Percentiles rank a stretch among this genome's conserved stretches.
Evolutionary conservation across 2,329 filamentous ascomycete genomes (phyloP).

Genomic region (Thielaviopsis euricoi): DNA sequence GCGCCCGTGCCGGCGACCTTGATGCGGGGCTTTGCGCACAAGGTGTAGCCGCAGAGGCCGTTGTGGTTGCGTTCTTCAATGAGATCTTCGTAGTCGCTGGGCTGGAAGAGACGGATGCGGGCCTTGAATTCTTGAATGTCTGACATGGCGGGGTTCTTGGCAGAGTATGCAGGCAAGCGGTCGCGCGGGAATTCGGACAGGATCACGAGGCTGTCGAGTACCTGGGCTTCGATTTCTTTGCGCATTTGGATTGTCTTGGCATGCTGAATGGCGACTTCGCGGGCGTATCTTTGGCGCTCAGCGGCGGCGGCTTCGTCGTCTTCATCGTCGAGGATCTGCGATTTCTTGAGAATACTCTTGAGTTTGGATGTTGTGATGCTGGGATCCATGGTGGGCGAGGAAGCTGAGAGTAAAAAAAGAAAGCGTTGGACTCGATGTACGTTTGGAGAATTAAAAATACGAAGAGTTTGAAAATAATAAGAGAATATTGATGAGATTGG

Average conservation of each 20-base stretch:
- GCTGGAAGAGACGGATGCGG: slow-evolving; percentile 59
- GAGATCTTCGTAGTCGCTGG: slow-evolving; percentile 75
- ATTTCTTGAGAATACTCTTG: slow-evolving; percentile 47
- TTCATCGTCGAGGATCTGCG: slow-evolving; percentile 16
- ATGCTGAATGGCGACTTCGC: slow-evolving; percentile 61
- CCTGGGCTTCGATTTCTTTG: slow-evolving; percentile 59
- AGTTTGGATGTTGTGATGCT: slow-evolving; percentile 16
- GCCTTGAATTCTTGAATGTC: slow-evolving; percentile 51
- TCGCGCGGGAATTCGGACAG: slow-evolving; percentile 44
- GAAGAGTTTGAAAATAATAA: background rate
- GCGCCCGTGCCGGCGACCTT: slow-evolving; percentile 39
- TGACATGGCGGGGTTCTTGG: slow-evolving; percentile 33
- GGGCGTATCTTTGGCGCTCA: slow-evolving; percentile 21
- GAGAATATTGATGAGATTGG: background rate
- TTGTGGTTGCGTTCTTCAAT: slow-evolving; percentile 80
- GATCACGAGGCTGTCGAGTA: slow-evolving; percentile 54
- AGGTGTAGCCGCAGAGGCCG: slow-evolving; percentile 63
- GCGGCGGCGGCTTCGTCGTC: background rate
- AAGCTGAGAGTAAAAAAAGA: background rate
- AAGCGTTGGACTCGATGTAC: too few species aligned
- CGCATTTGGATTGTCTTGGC: slow-evolving; percentile 68
- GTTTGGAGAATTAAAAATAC: background rate
- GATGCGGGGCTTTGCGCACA: slow-evolving; percentile 54
- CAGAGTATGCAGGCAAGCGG: slow-evolving; percentile 18
- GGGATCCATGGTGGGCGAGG: slow-evolving; percentile 3